Base-by-base conservation (phyloP, 192 early-diverging fungal species). In the Coemansia sp. region DNA sequence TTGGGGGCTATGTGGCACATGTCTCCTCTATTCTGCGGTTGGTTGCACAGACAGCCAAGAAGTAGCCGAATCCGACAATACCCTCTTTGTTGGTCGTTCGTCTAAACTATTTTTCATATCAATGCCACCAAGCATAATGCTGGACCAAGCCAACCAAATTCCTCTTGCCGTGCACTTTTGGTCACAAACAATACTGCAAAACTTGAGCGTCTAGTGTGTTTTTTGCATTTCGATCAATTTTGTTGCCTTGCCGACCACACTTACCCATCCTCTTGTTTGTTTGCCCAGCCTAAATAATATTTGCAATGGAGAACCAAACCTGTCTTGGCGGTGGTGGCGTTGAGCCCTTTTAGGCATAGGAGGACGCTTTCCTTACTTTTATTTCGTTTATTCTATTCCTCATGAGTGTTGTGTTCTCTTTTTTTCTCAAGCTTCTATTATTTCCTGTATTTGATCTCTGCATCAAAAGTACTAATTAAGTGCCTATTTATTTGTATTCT, bases 381-480 rank as follows among this genome's bases (percentile, higher is more conserved):
- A 31, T 57, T 57, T 26, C 21, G 10, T 57, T n/a, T 35, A 35
- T 35, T 10, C 34, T 10, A 35, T 35, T 10, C 34, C 4, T 10
- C 34, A 35, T 10, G 4, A 35, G 34, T 4, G 10, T 7, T 35
- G 34, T 18, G 6, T 65, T 42, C 37, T 57, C 18, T 65, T 33
- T 39, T 13, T 42, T 56, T 21, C 39, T 31, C 30, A 0, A 7
- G 2, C 21, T 49, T 46, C 40, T 46, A 34, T 63, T 8, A 25
- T 37, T 52, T 16, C 59, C 43, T 59, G 25, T 59, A 31, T 59
- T 55, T 31, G 34, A 26, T 9, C 53, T 16, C 34, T 40, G 55
- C 10, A 30, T 55, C 53, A 58, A 58, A 45, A 58, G 40, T 66
- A 66, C 53, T 66, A 66, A 56, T 66, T 58, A 58, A 66, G 26